Base-by-base conservation (phyloP, 2,329 filamentous ascomycete genomes). In the Aspergillus felis region DNA sequence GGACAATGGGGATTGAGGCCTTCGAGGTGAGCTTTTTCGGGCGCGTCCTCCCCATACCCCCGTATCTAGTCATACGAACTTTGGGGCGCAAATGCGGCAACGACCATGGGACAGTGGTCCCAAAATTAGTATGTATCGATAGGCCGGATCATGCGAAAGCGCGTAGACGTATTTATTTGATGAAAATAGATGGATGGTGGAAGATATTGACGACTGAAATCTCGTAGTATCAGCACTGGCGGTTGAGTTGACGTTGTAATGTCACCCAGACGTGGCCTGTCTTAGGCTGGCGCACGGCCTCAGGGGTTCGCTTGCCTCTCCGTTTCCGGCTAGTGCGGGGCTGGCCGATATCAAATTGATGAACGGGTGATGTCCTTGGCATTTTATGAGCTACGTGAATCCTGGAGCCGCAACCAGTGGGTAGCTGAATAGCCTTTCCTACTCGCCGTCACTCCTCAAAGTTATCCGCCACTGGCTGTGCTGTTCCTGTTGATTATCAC, bases 1-100 rank as follows among this genome's bases (percentile, higher is more conserved):
- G 86, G 71, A 97, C 84, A 68, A 99, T 88, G 59, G 88, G 87
- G 72, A 97, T 87, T 68, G 87, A 87, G 74, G 92, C 91, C 81
- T 96, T 96, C 71, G 90, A 86, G 78, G 89, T 94, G 77, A 97
- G 85, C 82, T 97, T 97, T 71, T 79, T 79, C 44, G 77, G 77
- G 70, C 77, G 76, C 71, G 77, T 79, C 72, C 77, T 75, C 71
- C 75, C 76, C 72, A 78, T 66, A 68, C 72, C 74, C 71, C 72
- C 69, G 72, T 76, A 72, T 71, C 74, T 71, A 71, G 74, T 77
- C 72, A 78, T 78, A 54, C 67, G 69, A 66, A 71, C 71, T 71
- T 74, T 72, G 66, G 71, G 60, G 66, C 69, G 72, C 68, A 68
- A 70, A 66, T 62, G 68, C 61, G 63, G 64, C 66, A 70, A 67